These are phyloP conservation scores for Brettanomyces anomalus DNA, from an alignment of 805 yeast species.

Conservation along the genomic window DNA sequence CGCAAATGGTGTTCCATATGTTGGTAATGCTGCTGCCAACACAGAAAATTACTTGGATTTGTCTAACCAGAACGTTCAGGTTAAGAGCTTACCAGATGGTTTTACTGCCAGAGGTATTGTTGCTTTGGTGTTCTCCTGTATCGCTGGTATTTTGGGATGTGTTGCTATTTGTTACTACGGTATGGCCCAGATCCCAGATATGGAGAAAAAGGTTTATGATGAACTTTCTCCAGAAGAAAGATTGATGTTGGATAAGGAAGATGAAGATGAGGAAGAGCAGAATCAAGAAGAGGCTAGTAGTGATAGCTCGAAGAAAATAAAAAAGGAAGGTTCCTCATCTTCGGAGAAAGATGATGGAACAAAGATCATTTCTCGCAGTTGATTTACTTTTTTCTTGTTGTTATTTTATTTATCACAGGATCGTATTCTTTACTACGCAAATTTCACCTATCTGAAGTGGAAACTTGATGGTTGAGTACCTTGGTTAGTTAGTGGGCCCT, in stretches of 20 bases:
- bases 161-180: constrained; percentile 75
- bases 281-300: constrained; percentile 8
- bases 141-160: constrained; percentile 81
- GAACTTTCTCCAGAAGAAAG: constrained; percentile 43
- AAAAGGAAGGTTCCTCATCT: constrained; percentile 8
- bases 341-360: constrained; percentile 3
- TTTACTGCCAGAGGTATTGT: constrained; percentile 94
- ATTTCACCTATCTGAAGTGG: no score
- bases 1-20: constrained; percentile 38
- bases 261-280: constrained; percentile 23
- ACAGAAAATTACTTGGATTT: constrained; percentile 53
- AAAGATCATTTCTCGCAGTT: neutral
- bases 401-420: neutral
- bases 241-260: constrained; percentile 17
- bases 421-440: no score
- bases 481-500: no score
- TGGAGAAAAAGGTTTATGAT: constrained; percentile 53
- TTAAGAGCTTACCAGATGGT: constrained; percentile 62
- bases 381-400: neutral
- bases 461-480: no score
- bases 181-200: constrained; percentile 66
- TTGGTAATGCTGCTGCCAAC: constrained; percentile 91
- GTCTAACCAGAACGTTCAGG: constrained; percentile 67
- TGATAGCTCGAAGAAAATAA: neutral
- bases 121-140: constrained; percentile 83